Base-by-base conservation (phyloP, 225 moss, liverwort and hornwort genomes). In the Thuidium tamariscinum region DNA sequence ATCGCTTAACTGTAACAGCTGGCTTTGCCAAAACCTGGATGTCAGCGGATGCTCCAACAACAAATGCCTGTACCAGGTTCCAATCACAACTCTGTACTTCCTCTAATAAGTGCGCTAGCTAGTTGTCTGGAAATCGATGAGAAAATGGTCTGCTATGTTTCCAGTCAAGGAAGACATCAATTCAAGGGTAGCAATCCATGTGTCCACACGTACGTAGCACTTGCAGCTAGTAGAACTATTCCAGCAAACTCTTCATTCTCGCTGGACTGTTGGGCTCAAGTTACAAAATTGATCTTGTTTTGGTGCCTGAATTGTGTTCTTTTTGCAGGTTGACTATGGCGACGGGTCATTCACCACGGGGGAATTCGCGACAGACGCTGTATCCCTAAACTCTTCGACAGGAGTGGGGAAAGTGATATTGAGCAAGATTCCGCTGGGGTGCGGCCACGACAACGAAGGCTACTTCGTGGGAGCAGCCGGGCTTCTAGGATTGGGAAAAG, bases 371-470 rank as follows among this genome's bases (percentile, higher is more conserved):
- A 93, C 92, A 5, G 93, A 93, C 30, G 88, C 84, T 29, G 84
- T 93, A 16, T 86, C 89, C 3, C 77, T 93, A 21, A 86, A 86
- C 68, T 84, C 92, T 17, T 61, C 85, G 7, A 79, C 87, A 62
- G 91, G 90, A 46, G 59, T 22, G 22, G 92, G 92, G 5, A 86
- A 88, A 79, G 92, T 92, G 54, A 61, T 92, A 16, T 67, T 92
- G 57, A 90, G 71, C 86, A 84, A 86, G 69, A 92, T 93, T n/a
- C 90, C 95, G 9, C 80, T 96, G 10, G 96, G 96, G 20, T 96
- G 96, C 75, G 96, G 96, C 20, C 94, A 96, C 68, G 96, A 96
- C 81, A 96, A 96, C 55, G 95, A 96, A 81, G 96, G 96, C 18
- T 93, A 95, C 76, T 96, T 96, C 34, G 88, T 92, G 15, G 95